Evolutionary conservation across 2,329 filamentous ascomycete genomes (phyloP), one percentile per base, ranked within the genome.

Genomic region (Rosellinia necatrix): DNA sequence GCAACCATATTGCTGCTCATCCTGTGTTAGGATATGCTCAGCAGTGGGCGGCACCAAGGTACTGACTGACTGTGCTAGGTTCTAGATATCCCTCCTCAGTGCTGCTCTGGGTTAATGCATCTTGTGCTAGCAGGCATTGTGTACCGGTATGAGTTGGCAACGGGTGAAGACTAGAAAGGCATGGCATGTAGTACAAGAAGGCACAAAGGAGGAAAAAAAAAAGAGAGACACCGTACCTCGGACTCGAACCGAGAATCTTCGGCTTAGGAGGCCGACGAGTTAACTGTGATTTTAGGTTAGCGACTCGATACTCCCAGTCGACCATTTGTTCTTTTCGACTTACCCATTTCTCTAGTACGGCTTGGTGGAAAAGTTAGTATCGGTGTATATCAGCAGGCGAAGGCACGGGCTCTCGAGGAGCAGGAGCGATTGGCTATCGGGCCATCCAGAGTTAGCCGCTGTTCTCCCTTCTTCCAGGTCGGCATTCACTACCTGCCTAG

Each of bases 181-280:
- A n/a, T n/a, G n/a, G n/a, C n/a, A n/a, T n/a, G n/a, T n/a, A n/a
- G n/a, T n/a, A n/a, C n/a, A n/a, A 3, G 13, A n/a, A 22, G 15
- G 15, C 12, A 38, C 7, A 5, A 27, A 24, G 34, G 7, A 15
- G 19, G 12, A 43, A 27, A 17, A 24, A 37, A 49, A 50, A 58
- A 60, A 48, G 59, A 38, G 21, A 25, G 13, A 13, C 50, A 47
- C 61, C 59, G 27, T 9, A 60, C 56, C 59, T 42, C 59, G 59
- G 61, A 63, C 61, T 63, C 40, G 61, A 63, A 63, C 61, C 61
- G 59, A 54, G 59, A 63, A 61, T 63, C 61, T 63, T 58, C 49
- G 53, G 59, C 53, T 63, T 63, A 63, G 61, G 61, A 63, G 59
- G 50, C 59, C 53, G 49, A 58, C 29, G 59, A 62, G 61, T 63